phyloP scores from a whole-genome alignment of 768 basidiomycete species.

The Mycena belliarum region DNA sequence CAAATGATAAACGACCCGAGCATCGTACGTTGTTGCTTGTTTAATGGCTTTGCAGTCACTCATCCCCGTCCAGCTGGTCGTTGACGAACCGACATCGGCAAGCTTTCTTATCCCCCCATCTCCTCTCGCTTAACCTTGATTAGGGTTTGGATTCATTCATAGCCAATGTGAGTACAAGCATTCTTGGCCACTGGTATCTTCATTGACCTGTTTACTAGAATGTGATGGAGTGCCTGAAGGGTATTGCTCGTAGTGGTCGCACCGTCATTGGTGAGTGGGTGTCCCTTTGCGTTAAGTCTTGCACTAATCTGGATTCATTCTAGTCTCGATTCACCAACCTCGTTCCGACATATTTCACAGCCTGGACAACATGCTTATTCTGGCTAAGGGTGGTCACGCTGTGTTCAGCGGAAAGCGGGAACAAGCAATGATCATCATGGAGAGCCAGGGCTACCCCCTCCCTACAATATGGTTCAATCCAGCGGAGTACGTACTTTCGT shows the following conservation, averaged over 20 bases:
- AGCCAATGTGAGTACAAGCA: conserved; percentile 26
- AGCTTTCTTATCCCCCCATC: conserved; percentile 15
- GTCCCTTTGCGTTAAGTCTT: background rate
- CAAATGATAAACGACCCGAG: conserved; percentile 42
- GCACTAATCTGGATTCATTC: conserved; percentile 19
- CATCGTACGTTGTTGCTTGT: conserved; percentile 19
- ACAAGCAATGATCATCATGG: conserved; percentile 33
- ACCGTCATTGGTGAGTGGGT: conserved; percentile 26
- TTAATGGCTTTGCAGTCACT: background rate
- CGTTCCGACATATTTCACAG: conserved; percentile 30
- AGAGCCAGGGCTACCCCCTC: conserved; percentile 32
- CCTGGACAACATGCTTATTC: conserved; percentile 25
- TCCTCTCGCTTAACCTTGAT: background rate
- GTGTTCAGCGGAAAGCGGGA: conserved; percentile 29
- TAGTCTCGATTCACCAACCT: conserved; percentile 31
- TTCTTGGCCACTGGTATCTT: background rate
- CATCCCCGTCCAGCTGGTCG: conserved; percentile 27
- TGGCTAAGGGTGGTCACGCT: conserved; percentile 25
- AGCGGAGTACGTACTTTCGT: conserved; percentile 33
- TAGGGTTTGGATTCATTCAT: conserved; percentile 45
- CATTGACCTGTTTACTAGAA: conserved; percentile 21
- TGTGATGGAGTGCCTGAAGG: conserved; percentile 43
- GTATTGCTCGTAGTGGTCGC: conserved; percentile 40
- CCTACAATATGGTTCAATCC: conserved; percentile 39
- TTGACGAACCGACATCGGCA: conserved; percentile 29